Conservation (phyloP, 148 eudicot genomes). For the Chenopodium berlandieri region DNA sequence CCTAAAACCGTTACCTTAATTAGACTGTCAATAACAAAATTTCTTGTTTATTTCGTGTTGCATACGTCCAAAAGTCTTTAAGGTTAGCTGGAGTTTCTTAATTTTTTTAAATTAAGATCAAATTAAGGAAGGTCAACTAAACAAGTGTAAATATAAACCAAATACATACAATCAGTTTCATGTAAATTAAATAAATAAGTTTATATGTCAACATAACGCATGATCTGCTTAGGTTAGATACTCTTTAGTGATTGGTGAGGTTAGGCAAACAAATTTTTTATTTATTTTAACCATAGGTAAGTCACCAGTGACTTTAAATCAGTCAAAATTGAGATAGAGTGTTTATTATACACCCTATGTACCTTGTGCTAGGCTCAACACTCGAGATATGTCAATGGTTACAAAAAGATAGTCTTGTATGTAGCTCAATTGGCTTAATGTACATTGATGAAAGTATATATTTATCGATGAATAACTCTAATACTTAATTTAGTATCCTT, state of each 20-base stretch:
- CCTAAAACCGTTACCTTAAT: background rate
- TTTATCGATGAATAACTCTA: too few species aligned
- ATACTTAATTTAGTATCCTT: too few species aligned
- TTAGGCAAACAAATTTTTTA: conserved; percentile 16
- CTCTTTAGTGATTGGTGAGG: conserved; percentile 1
- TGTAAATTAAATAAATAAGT: background rate
- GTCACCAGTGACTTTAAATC: background rate
- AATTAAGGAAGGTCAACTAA: background rate
- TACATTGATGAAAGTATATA: too few species aligned
- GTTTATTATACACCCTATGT: too few species aligned
- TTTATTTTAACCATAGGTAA: background rate
- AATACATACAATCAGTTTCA: background rate
- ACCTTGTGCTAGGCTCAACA: too few species aligned
- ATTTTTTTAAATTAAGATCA: too few species aligned
- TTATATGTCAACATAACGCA: background rate
- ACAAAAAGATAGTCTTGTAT: too few species aligned
- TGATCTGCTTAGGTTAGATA: conserved; percentile 2
- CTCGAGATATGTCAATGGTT: too few species aligned
- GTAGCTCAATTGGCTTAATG: too few species aligned
- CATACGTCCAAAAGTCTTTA: background rate
- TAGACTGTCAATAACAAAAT: background rate
- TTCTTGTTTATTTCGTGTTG: background rate
- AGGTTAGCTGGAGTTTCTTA: background rate
- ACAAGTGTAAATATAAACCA: background rate
- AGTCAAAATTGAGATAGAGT: too few species aligned